A percentile compares a stretch with the other conserved stretches of the same genome.
Evolutionary conservation across 148 eudicot species (phyloP).

Genomic region (Persicaria maculosa): DNA sequence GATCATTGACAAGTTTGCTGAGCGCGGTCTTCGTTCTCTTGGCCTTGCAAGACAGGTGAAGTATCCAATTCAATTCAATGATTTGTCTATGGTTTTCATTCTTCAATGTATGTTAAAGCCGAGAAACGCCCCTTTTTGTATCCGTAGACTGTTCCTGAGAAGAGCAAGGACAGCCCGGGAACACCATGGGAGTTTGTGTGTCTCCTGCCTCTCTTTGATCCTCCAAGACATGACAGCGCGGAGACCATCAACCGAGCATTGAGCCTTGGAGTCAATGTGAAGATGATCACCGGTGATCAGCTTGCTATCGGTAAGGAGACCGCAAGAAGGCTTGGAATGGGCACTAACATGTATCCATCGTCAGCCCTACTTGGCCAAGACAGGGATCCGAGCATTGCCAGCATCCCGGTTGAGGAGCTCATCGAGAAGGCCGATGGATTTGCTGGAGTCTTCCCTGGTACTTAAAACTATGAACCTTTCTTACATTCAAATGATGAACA

Average conservation of each 20-base stretch:
- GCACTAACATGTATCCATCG: slow-evolving; percentile 12
- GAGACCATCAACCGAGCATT: slow-evolving; percentile 74
- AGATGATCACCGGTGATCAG: slow-evolving; percentile 54
- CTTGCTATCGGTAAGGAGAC: slow-evolving; percentile 12
- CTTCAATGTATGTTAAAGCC: background rate
- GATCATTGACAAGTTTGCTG: slow-evolving; percentile 69
- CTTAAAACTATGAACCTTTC: too few species aligned
- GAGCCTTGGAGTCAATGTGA: slow-evolving; percentile 73
- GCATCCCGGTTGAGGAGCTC: slow-evolving; percentile 12
- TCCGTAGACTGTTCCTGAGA: slow-evolving; percentile 53
- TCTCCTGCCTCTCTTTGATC: slow-evolving; percentile 73
- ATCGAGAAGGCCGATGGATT: slow-evolving; percentile 20
- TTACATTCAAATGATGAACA: background rate
- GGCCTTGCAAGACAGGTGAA: slow-evolving; percentile 46
- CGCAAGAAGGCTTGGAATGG: slow-evolving; percentile 13
- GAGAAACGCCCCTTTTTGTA: background rate
- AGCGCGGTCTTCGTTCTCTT: slow-evolving; percentile 77
- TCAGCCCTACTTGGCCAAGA: background rate
- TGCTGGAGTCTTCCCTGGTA: slow-evolving; percentile 13
- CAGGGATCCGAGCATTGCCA: background rate
- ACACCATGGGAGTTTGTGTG: slow-evolving; percentile 63
- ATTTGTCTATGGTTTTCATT: background rate
- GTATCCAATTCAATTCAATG: background rate
- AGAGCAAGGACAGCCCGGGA: slow-evolving; percentile 66
- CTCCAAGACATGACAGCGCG: slow-evolving; percentile 81